Evolutionary conservation across 768 basidiomycete genomes (phyloP).

Genomic region (Sarcodon sp.): DNA sequence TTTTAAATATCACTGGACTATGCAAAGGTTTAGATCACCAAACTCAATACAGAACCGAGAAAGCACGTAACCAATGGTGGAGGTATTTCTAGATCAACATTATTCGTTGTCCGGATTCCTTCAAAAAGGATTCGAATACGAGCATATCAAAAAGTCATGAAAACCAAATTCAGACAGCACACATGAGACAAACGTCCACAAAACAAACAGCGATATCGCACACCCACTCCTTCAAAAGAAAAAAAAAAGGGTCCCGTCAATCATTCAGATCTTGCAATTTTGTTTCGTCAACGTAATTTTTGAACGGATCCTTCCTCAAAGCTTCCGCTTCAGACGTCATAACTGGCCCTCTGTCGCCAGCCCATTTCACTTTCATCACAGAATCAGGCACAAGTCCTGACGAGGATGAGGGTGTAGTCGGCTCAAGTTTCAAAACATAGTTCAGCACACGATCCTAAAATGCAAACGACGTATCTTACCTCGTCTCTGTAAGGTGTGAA

Average conservation of each 20-base stretch:
- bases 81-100: too few relatives aligned
- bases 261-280: background rate
- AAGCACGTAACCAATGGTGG: too few relatives aligned
- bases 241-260: background rate
- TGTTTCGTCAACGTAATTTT: conserved; percentile 44
- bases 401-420: conserved; percentile 17
- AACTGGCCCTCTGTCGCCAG: conserved; percentile 25
- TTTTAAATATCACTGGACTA: too few relatives aligned
- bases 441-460: conserved; percentile 4
- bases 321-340: conserved; percentile 63
- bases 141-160: too few relatives aligned
- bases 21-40: too few relatives aligned
- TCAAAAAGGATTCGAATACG: too few relatives aligned
- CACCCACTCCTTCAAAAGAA: background rate
- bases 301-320: conserved; percentile 65
- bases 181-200: too few relatives aligned
- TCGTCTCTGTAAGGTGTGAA: conserved; percentile 71
- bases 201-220: too few relatives aligned
- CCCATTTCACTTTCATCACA: conserved; percentile 53
- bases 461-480: conserved; percentile 23
- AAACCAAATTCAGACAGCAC: too few relatives aligned
- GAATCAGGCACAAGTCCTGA: conserved; percentile 29
- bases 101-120: too few relatives aligned
- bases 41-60: too few relatives aligned
- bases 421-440: conserved; percentile 13